phyloP scores from a whole-genome alignment of 257 asterid species.

The Solanum chmielewskii region DNA sequence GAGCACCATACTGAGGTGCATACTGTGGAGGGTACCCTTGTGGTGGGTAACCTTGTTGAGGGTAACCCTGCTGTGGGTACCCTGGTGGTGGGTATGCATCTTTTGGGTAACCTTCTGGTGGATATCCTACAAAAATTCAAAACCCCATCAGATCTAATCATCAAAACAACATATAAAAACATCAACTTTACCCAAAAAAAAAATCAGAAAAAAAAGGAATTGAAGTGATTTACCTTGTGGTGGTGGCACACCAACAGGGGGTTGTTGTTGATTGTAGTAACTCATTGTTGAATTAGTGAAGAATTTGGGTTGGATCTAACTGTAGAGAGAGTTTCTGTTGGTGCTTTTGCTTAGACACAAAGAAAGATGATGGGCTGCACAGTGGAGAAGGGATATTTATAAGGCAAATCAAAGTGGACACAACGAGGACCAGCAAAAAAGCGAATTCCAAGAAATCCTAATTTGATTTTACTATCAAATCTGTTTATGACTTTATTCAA shows the following conservation, averaged over 20 bases:
- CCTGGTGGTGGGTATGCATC: slow-evolving; percentile 69
- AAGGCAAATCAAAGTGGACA: neutral
- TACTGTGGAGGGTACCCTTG: slow-evolving; percentile 54
- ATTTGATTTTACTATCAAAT: neutral
- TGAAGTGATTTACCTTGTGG: slow-evolving; percentile 38
- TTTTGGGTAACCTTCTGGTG: slow-evolving; percentile 63
- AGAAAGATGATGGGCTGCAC: neutral
- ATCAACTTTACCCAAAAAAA: neutral
- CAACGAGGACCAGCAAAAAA: neutral
- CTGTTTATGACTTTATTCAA: neutral
- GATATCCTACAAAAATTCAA: slow-evolving; percentile 32
- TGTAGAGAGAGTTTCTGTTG: neutral
- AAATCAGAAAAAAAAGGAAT: neutral
- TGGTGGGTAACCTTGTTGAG: slow-evolving; percentile 14
- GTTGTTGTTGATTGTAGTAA: slow-evolving; percentile 56
- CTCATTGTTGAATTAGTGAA: slow-evolving; percentile 27
- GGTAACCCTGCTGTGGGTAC: slow-evolving; percentile 57
- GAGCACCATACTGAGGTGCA: slow-evolving; percentile 28
- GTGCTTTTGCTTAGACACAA: neutral
- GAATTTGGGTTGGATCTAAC: neutral
- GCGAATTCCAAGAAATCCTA: neutral
- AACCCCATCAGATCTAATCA: neutral
- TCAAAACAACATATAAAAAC: neutral
- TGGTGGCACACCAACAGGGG: slow-evolving; percentile 70
- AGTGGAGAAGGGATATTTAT: neutral